phyloP scores from a whole-genome alignment of 23 red algal genomes.

The Gracilariopsis chorda region DNA sequence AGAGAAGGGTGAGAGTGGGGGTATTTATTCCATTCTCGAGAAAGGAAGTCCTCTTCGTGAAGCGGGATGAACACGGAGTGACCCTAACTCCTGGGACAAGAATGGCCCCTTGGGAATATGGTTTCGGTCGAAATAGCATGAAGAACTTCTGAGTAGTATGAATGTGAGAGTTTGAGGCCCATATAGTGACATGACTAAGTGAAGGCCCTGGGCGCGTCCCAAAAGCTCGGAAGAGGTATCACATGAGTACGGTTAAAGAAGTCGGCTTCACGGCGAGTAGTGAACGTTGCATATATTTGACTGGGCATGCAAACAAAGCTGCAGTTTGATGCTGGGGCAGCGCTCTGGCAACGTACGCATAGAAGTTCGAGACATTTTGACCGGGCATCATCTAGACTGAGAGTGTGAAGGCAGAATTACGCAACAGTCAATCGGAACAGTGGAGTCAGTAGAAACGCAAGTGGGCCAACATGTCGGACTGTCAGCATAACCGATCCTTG shows the following conservation, averaged over 20 bases:
- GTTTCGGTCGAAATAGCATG: not conserved
- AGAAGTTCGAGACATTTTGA: not conserved
- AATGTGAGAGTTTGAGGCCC: not conserved
- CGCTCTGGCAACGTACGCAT: not conserved
- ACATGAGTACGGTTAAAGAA: not conserved
- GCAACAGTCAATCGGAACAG: not conserved
- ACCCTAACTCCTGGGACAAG: not conserved
- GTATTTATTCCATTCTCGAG: not conserved
- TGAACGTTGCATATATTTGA: not conserved
- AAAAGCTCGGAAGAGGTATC: not conserved
- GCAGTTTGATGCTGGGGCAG: not conserved
- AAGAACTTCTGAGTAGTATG: not conserved
- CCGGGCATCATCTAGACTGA: not conserved
- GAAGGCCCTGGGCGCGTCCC: not conserved
- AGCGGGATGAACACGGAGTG: not conserved
- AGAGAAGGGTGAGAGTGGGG: not conserved
- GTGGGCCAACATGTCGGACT: not conserved
- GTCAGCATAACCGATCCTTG: not conserved
- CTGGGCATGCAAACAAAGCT: not conserved
- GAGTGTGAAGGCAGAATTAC: conserved; percentile 11
- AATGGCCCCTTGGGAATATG: not conserved
- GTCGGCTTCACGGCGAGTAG: not conserved
- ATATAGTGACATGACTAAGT: not conserved
- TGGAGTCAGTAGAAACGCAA: not conserved
- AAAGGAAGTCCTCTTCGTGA: not conserved